Base-by-base conservation (phyloP, 2,329 filamentous ascomycete species). In the Exophiala lecanii-corni region DNA sequence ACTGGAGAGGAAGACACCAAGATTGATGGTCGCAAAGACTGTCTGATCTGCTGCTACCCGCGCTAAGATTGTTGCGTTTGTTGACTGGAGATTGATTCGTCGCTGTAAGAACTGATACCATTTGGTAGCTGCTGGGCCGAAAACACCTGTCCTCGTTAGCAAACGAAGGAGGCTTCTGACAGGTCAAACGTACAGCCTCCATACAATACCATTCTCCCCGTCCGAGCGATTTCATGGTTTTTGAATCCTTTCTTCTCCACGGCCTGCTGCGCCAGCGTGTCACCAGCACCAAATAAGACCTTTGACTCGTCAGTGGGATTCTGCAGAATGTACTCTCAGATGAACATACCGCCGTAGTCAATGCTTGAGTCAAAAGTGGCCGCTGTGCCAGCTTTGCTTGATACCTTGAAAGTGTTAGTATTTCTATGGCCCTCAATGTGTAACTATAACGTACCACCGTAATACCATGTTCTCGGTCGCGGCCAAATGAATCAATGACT, bases 241-340 rank as follows among this genome's bases (percentile, higher is more conserved):
- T 82, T 69, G 18, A 85, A 55, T 13, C 89, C 89, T 59, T 76
- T 82, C 64, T 81, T 82, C 69, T 97, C 91, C 47, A 98, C 86
- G 25, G 80, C 74, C 69, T 97, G 91, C 68, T 98, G 92, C 26
- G 92, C 88, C 55, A 94, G 82, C 48, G 84, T 74, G 69, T 98
- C 92, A 58, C 92, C 92, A 10, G 89, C 86, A 45, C 85, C 89
- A 64, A 97, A 98, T 51, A 98, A 82, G 47, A 97, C 64, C 78
- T 81, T 52, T 15, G 19, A 17, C 30, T 51, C 33, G 53, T 38
- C 16, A 13, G 23, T 7, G 26, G 10, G 9, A 31, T 23, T 18
- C 23, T 35, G 32, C 33, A 46, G n/a, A 42, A 28, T 20, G 25
- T 4, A 25, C 6, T 3, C 9, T 10, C 56, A 20, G 13, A 15